Conservation (phyloP, 306 rosid genomes). For the Cicer chorassanicum region DNA sequence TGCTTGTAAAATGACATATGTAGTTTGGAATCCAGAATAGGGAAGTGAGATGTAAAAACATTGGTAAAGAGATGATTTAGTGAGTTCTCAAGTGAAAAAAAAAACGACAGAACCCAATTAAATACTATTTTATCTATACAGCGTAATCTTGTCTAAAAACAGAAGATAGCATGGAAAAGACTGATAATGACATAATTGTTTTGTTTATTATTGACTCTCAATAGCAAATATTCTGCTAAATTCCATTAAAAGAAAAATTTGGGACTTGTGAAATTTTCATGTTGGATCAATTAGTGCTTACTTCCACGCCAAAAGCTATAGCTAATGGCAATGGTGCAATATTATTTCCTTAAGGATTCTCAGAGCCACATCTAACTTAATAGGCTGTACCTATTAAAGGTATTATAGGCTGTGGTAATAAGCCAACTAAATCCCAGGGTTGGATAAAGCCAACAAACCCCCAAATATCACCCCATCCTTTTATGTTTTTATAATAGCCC, state of each 20-base stretch:
- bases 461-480: background rate
- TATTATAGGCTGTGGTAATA: background rate
- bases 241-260: background rate
- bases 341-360: background rate
- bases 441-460: background rate
- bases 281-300: background rate
- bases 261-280: conserved; percentile 20
- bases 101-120: background rate
- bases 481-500: conserved; percentile 9
- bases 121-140: conserved; percentile 14
- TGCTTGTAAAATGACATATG: conserved; percentile 18
- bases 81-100: conserved; percentile 13
- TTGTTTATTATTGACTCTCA: conserved; percentile 26
- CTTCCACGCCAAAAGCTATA: background rate
- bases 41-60: background rate
- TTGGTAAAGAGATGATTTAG: conserved; percentile 4
- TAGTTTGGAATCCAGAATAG: background rate
- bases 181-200: background rate
- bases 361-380: background rate
- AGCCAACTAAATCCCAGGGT: background rate
- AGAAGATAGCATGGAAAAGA: conserved; percentile 11
- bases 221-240: conserved; percentile 15
- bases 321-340: background rate
- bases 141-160: conserved; percentile 12
- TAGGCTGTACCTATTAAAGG: background rate